Base-by-base conservation (phyloP, 306 rosid genomes). In the Senna tora region DNA sequence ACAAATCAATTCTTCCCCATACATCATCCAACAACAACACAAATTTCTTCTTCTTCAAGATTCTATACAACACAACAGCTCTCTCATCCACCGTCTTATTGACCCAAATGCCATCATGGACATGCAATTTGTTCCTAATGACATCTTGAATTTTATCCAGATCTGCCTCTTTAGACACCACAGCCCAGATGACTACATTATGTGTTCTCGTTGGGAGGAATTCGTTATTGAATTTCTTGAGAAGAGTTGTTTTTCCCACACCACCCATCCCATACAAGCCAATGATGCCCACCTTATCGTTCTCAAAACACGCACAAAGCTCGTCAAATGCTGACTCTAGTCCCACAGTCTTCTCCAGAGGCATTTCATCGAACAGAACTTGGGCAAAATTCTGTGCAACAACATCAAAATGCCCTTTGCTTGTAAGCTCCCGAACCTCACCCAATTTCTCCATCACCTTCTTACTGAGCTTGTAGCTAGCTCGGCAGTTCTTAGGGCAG, bases 181-280 rank as follows among this genome's bases (percentile, higher is more conserved):
- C 61, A 55, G 25, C 36, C 61, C 61, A 55, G 2, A 55, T 55
- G 36, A 55, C 61, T 25, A 55, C n/a, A 25, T 55, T 36, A 55
- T 55, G 7, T 4, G 6, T 0, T 25, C 1, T 43, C 1, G 15
- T 43, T 47, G 22, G 36, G 11, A 65, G 70, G 54, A 65, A 22
- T 11, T 43, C 70, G 15, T 65, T 65, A 30, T 65, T 65, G 22
- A 65, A 65, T 45, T 43, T 65, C 22, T 15, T 65, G 7, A 43
- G 55, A 0, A 43, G 7, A 25, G 55, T 65, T 14, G 70, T 65
- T 20, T 64, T 64, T 1, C 69, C 69, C 9, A 64, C 53, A 6
- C 69, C 53, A 5, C 69, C 36, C 53, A 22, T 43, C 5, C 69
- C 69, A 14, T 22, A 65, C 54, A 64, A 43, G 32, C 52, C 68